Base-by-base conservation (phyloP, 2,329 filamentous ascomycete species). In the Monilinia aucupariae region DNA sequence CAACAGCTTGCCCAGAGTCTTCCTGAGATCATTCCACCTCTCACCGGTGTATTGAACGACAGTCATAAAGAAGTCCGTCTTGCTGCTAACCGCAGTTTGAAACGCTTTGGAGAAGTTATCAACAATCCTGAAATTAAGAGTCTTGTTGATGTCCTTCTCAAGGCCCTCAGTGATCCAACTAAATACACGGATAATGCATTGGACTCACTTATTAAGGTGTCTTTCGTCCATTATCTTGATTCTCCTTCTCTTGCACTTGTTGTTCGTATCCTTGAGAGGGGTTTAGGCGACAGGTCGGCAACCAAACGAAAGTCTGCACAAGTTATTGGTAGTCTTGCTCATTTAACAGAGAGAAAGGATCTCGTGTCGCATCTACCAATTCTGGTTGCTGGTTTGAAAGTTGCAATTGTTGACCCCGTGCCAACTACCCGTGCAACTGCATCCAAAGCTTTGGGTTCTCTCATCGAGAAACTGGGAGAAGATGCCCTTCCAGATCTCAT, bases 381-480 rank as follows among this genome's bases (percentile, higher is more conserved):
- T 25, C 82, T 99, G 51, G 91, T 97, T 64, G 90, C 91, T 68
- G 96, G 94, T 20, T 81, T 99, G 66, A 92, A 96, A 74, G 74
- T 90, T 66, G 94, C 94, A 25, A 86, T 96, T 54, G 91, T 99
- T 60, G 94, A 99, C 73, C 94, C 96, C 12, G 94, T 99, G 3
- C 96, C 94, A 13, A 96, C 93, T 3, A 99, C 96, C 45, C 88
- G 94, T 72, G 94, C 94, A 27, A 99, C 94, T 20, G 94, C 92
- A 32, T 97, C 96, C 7, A 94, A 96, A 72, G 94, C 94, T 47
- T 82, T 99, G 49, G 94, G 94, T 59, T 97, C 94, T 1, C 84
- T 97, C n/a, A 89, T 99, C 65, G 94, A 99, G 78, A 99, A 99
- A 78, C 84, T 99, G 59, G 94, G 94, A 76, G 94, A 99, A 76